These are phyloP conservation scores for Stylosanthes scabra DNA, from an alignment of 331 rosid genomes.

Conservation along the genomic window DNA sequence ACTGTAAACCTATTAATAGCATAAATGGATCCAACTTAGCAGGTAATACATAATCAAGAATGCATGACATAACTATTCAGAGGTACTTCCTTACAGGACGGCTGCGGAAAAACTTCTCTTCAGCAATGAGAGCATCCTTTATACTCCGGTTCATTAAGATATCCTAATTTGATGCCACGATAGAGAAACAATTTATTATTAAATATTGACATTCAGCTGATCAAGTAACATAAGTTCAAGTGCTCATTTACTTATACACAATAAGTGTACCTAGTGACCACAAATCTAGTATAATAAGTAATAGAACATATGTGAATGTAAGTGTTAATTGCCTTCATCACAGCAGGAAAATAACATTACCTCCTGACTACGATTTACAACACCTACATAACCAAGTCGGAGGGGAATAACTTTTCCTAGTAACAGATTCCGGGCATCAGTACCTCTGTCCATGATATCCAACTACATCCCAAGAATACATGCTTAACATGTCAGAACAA, in stretches of 20 bases:
- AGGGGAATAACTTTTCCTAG: conserved; percentile 96
- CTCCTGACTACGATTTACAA: conserved; percentile 99
- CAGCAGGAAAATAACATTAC: conserved; percentile 48
- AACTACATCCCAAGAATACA: conserved; percentile 55
- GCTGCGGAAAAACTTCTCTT: conserved; percentile 88
- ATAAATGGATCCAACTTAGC: conserved; percentile 30
- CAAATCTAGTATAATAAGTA: conserved; percentile 16
- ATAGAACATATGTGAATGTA: conserved; percentile 8
- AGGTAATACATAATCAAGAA: conserved; percentile 15
- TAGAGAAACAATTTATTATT: conserved; percentile 37
- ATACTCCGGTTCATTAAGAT: conserved; percentile 81
- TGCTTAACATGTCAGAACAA: conserved; percentile 44
- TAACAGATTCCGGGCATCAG: conserved; percentile 96
- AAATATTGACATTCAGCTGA: conserved; percentile 20
- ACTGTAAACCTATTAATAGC: conserved; percentile 72
- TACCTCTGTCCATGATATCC: conserved; percentile 99
- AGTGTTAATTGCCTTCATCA: conserved; percentile 24
- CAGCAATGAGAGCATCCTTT: conserved; percentile 93
- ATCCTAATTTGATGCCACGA: conserved; percentile 67
- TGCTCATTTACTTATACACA: conserved; percentile 11
- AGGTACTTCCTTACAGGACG: conserved; percentile 79
- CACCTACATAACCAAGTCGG: conserved; percentile 98
- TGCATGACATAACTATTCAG: conserved; percentile 1
- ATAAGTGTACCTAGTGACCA: conserved; percentile 1
- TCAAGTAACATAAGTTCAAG: conserved; percentile 25